phyloP scores from a whole-genome alignment of 306 rosid genomes.

The Sicyos baderoa region DNA sequence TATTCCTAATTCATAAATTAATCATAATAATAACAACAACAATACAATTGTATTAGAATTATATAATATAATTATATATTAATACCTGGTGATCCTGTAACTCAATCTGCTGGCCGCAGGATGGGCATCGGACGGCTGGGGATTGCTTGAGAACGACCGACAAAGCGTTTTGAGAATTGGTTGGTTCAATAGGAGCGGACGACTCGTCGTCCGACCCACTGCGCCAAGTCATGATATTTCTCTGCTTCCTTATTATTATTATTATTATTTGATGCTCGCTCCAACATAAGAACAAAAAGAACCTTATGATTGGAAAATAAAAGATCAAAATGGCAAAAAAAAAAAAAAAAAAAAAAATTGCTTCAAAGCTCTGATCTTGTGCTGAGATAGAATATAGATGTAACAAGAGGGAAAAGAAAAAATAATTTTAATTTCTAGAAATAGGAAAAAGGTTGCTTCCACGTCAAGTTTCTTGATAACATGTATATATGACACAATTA shows the following conservation, averaged over 20 bases:
- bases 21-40: too few species aligned
- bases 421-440: not conserved
- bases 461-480: conserved; percentile 17
- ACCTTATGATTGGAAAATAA: not conserved
- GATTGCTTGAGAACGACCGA: not conserved
- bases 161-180: not conserved
- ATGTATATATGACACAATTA: conserved; percentile 5
- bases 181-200: not conserved
- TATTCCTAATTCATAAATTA: too few species aligned
- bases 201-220: conserved; percentile 16
- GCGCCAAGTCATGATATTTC: conserved; percentile 16
- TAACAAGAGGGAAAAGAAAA: not conserved
- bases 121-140: conserved; percentile 16
- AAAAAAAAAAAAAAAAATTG: not conserved
- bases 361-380: conserved; percentile 3
- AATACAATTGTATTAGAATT: too few species aligned
- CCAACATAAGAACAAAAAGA: conserved; percentile 9
- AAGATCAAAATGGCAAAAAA: too few species aligned
- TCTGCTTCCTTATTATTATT: too few species aligned
- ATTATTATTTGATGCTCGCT: too few species aligned
- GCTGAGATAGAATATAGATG: not conserved
- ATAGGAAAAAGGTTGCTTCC: conserved; percentile 20
- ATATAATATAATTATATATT: too few species aligned
- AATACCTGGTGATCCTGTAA: conserved; percentile 19
- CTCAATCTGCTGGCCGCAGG: conserved; percentile 5